Percentiles rank a stretch among this genome's conserved stretches.
phyloP scores from a whole-genome alignment of 176 grass and related monocot genomes.

The Cenchrus fungigraminus region DNA sequence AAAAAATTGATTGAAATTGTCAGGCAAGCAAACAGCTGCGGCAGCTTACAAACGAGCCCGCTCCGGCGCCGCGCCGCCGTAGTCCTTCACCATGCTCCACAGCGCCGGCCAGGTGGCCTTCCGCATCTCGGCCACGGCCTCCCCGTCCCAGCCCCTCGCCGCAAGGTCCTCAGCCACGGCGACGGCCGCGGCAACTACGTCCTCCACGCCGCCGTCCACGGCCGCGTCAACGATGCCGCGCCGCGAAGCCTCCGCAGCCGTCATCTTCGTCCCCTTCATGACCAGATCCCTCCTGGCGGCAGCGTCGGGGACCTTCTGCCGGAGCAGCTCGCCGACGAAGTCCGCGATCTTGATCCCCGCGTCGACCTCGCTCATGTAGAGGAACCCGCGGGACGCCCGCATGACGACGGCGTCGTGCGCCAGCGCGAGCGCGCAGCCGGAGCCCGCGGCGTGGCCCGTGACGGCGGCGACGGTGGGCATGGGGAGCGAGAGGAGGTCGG shows the following conservation, averaged over 20 bases:
- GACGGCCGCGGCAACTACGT: conserved; percentile 47
- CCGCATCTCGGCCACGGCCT: conserved; percentile 43
- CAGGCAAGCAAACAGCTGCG: not conserved
- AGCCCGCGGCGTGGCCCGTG: conserved; percentile 57
- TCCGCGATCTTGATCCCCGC: conserved; percentile 54
- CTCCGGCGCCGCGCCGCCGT: not conserved
- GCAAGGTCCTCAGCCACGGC: conserved; percentile 46
- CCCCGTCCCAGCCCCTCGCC: conserved; percentile 49
- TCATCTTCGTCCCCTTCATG: conserved; percentile 56
- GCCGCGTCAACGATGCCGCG: conserved; percentile 62
- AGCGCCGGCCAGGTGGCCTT: conserved; percentile 43
- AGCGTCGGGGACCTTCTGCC: conserved; percentile 69
- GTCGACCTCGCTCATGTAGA: conserved; percentile 94
- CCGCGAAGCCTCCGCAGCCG: conserved; percentile 44
- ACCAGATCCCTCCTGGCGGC: conserved; percentile 54
- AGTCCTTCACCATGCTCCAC: conserved; percentile 37
- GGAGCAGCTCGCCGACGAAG: conserved; percentile 60
- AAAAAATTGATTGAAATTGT: not conserved
- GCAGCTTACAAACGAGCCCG: not conserved
- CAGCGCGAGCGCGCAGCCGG: conserved; percentile 50
- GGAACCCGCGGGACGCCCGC: conserved; percentile 71
- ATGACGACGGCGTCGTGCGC: conserved; percentile 74
- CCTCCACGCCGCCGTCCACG: conserved; percentile 41
- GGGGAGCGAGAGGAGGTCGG: conserved; percentile 62
- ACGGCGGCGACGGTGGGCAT: conserved; percentile 76